Conservation (phyloP, 306 rosid genomes). For the Echinosophora koreensis region DNA sequence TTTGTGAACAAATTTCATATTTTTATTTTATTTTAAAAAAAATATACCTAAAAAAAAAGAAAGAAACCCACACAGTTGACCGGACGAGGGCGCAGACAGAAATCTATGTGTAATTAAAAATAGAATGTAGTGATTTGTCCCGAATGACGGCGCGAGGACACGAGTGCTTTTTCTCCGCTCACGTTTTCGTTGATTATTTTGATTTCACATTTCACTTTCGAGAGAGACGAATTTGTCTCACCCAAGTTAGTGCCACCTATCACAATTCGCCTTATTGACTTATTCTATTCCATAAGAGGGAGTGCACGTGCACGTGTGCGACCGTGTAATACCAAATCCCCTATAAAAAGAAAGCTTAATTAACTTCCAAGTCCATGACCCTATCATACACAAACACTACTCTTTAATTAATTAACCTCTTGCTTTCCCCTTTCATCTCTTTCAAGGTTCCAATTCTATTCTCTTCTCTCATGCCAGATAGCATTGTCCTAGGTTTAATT, state of each 20-base stretch:
- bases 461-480: neutral
- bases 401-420: neutral
- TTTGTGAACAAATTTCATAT: too few relatives aligned
- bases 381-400: neutral
- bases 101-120: neutral
- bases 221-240: neutral
- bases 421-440: neutral
- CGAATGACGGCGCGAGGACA: neutral
- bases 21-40: too few relatives aligned
- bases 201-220: neutral
- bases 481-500: neutral
- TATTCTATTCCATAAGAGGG: neutral
- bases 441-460: neutral
- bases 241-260: neutral
- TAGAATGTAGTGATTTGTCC: neutral
- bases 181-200: neutral
- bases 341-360: constrained; percentile 12
- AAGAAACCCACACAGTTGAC: neutral
- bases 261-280: neutral
- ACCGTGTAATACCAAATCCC: neutral
- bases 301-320: neutral
- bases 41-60: neutral
- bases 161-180: neutral
- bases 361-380: neutral
- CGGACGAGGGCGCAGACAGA: neutral